Base-by-base conservation (phyloP, 352 stramenopile species). In the Globisporangium cylindrosporum region DNA sequence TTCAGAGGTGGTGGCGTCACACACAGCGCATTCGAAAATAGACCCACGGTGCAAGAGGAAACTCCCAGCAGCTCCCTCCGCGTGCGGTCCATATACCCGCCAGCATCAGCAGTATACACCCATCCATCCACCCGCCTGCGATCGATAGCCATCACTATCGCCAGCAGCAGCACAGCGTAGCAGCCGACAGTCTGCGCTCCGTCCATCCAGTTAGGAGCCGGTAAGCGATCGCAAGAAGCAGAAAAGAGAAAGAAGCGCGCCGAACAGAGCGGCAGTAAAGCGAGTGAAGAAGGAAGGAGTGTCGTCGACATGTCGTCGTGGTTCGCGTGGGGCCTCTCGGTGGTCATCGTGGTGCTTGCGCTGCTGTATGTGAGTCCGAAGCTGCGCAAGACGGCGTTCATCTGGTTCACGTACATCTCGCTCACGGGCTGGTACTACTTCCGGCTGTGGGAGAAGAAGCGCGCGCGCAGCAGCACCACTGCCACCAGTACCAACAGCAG, bases 341-440 rank as follows among this genome's bases (percentile, higher is more conserved):
- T 88, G 59, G 48, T 81, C 53, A 62, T 78, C 61, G 71, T 69
- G 56, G 79, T 80, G 62, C n/a, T 81, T 54, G 73, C 59, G n/a
- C 66, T 79, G 27, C 64, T 93, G 38, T 71, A 68, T 43, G 41
- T 73, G 54, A 93, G 79, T 59, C 58, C 81, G 27, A 77, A 70
- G 43, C 66, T 88, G 63, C 81, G 86, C 67, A 91, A 89, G 73
- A 75, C 73, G 36, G 72, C 78, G 60, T 86, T 93, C 67, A 91
- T 92, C 67, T 84, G 75, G 71, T 79, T 80, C 63, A 89, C 86
- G 20, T 93, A 93, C 78, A 68, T 84, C 51, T 89, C 86, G 67
- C 86, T 93, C 79, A 93, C 83, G 46, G 77, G 80, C 66, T 93
- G 86, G 86, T 93, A 93, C 72, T 93, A 93, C 72, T 93, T 89